phyloP scores from a whole-genome alignment of 495 filamentous ascomycete species.

The Annulohypoxylon stygium region DNA sequence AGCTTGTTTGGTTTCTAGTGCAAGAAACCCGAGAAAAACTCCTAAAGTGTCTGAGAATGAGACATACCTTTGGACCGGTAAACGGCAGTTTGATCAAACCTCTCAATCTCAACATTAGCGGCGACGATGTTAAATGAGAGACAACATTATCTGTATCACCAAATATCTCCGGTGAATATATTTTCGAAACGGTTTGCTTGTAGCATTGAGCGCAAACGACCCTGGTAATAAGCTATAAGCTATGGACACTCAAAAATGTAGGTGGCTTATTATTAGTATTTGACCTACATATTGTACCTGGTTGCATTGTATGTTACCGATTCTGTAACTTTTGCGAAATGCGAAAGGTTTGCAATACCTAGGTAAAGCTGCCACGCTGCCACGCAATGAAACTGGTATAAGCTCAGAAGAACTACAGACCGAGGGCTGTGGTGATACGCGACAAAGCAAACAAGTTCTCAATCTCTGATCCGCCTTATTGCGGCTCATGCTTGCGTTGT shows the following conservation, averaged over 20 bases:
- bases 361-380: neutral
- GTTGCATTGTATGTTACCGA: neutral
- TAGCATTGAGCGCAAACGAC: too few species aligned
- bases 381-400: conserved; percentile 15
- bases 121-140: too few species aligned
- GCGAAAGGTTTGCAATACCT: neutral
- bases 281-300: neutral
- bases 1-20: neutral
- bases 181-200: too few species aligned
- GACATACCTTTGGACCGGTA: neutral
- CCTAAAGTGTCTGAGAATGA: neutral
- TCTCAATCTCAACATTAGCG: too few species aligned
- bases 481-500: conserved; percentile 38
- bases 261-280: too few species aligned
- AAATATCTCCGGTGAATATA: too few species aligned
- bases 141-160: too few species aligned
- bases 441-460: conserved; percentile 2
- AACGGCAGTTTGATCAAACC: neutral
- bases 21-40: neutral
- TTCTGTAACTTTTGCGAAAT: neutral
- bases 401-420: conserved; percentile 11
- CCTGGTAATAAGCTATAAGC: too few species aligned
- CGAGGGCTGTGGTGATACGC: conserved; percentile 7
- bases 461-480: conserved; percentile 27
- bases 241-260: too few species aligned